These are phyloP conservation scores for Plasmodium malariae DNA, from an alignment of 169 alveolate species.

Conservation along the genomic window DNA sequence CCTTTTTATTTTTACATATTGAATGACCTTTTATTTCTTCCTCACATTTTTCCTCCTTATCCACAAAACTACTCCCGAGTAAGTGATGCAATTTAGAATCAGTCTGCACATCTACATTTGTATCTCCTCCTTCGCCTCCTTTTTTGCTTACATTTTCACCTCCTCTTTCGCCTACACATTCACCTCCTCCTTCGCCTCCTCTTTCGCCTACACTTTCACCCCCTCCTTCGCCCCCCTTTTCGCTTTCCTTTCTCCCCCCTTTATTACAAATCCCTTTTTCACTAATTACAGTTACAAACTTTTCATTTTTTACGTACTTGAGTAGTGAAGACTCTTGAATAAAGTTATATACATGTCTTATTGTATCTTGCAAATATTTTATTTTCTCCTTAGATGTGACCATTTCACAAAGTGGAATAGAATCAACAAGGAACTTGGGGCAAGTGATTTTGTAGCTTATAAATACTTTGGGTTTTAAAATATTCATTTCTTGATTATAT, in stretches of 20 bases:
- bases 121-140: too few species aligned
- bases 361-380: constrained; percentile 41
- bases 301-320: not conserved
- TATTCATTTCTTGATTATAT: constrained; percentile 45
- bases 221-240: not conserved
- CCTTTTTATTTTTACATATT: not conserved
- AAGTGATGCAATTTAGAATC: too few species aligned
- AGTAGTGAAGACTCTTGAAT: constrained; percentile 16
- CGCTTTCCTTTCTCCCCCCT: not conserved
- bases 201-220: not conserved
- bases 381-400: constrained; percentile 45
- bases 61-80: too few species aligned
- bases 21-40: not conserved
- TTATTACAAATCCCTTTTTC: not conserved
- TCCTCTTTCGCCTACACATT: not conserved
- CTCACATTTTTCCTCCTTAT: not conserved
- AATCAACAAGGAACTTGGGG: constrained; percentile 35
- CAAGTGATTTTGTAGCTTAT: constrained; percentile 36
- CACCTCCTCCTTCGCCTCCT: not conserved
- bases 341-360: constrained; percentile 44
- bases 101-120: too few species aligned
- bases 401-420: constrained; percentile 26
- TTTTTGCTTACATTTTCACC: too few species aligned
- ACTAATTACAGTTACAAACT: not conserved
- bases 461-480: constrained; percentile 54